Percentiles rank a stretch among this genome's conserved stretches.
Evolutionary conservation across 805 yeast genomes (phyloP).

Genomic region (Wickerhamiella musiphila): DNA sequence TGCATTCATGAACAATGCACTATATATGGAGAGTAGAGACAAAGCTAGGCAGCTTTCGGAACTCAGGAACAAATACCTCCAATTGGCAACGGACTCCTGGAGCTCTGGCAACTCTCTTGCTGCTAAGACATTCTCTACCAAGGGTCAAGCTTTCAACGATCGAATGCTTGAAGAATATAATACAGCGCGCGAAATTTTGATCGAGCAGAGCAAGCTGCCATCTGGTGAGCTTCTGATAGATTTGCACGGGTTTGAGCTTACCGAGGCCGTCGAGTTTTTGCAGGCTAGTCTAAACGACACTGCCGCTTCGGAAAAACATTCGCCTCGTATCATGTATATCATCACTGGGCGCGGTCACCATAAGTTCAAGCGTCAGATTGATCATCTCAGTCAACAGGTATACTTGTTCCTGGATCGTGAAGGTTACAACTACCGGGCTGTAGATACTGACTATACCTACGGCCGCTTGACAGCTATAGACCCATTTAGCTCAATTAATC

Average conservation of each 20-base stretch:
- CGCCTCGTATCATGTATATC: conserved; percentile 18
- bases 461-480: conserved; percentile 28
- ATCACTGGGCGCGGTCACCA: conserved; percentile 22
- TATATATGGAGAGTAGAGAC: conserved; percentile 16
- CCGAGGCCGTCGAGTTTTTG: conserved; percentile 19
- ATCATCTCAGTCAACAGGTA: conserved; percentile 19
- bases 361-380: conserved; percentile 13
- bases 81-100: conserved; percentile 21
- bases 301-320: conserved; percentile 12
- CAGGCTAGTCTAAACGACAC: conserved; percentile 13
- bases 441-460: conserved; percentile 19
- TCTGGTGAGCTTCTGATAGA: conserved; percentile 19
- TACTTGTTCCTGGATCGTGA: conserved; percentile 20
- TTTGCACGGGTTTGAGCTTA: conserved; percentile 23
- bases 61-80: conserved; percentile 20
- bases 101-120: conserved; percentile 17
- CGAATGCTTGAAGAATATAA: conserved; percentile 16
- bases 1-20: conserved; percentile 12
- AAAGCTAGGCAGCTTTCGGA: conserved; percentile 17
- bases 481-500: conserved; percentile 21
- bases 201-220: conserved; percentile 12
- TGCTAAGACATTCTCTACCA: conserved; percentile 18
- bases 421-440: conserved; percentile 25
- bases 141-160: conserved; percentile 20
- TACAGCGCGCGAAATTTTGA: conserved; percentile 16